Evolutionary conservation across 306 rosid species (phyloP).

Genomic region (Neltuma alba): DNA sequence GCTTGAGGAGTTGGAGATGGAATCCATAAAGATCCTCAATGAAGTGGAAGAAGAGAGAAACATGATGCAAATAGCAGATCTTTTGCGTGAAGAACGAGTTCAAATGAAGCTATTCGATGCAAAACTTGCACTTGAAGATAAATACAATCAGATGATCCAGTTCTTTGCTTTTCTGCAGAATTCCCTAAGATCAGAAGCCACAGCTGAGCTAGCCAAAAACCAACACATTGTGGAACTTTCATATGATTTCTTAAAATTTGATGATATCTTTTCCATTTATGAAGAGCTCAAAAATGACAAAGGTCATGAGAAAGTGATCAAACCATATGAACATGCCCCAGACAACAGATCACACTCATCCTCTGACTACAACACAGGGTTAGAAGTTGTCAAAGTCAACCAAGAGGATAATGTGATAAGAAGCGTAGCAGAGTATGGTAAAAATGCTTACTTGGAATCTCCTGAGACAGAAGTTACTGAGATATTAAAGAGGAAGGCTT

Average conservation of each 20-base stretch:
- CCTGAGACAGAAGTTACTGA: not conserved
- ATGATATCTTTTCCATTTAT: constrained; percentile 18
- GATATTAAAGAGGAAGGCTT: constrained; percentile 10
- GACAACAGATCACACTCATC: constrained; percentile 15
- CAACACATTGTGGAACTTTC: constrained; percentile 40
- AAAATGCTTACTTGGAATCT: constrained; percentile 9
- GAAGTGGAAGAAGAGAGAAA: constrained; percentile 67
- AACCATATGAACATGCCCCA: constrained; percentile 21
- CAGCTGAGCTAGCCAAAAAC: constrained; percentile 32
- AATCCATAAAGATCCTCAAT: constrained; percentile 38
- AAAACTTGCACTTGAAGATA: constrained; percentile 58
- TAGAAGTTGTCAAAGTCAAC: constrained; percentile 1
- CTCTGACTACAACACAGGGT: not conserved
- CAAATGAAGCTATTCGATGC: constrained; percentile 75
- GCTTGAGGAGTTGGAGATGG: constrained; percentile 45
- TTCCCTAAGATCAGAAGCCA: constrained; percentile 43
- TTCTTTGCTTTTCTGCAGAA: constrained; percentile 49
- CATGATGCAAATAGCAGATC: constrained; percentile 60
- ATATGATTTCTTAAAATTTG: constrained; percentile 36
- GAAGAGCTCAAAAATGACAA: constrained; percentile 23
- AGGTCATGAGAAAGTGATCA: constrained; percentile 28
- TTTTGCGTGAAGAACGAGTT: constrained; percentile 72
- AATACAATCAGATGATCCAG: constrained; percentile 53
- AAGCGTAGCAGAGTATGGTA: constrained; percentile 3
- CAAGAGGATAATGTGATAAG: not conserved